Percentiles rank a stretch among this genome's conserved stretches.
These are phyloP conservation scores for Trypanosoma congolense DNA, from an alignment of 208 protist genomes.

Conservation along the genomic window DNA sequence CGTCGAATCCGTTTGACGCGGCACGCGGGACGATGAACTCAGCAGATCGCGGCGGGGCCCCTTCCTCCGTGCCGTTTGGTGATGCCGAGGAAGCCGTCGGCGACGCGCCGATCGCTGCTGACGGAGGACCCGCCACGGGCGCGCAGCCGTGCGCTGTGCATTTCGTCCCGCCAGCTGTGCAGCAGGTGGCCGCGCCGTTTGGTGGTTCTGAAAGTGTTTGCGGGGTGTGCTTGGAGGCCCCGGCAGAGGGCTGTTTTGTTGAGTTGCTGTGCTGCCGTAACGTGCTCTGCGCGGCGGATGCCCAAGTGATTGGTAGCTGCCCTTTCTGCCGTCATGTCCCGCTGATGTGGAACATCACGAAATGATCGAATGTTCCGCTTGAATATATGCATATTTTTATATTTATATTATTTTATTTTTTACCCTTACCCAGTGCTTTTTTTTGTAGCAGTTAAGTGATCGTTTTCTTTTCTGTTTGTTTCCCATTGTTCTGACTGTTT, in stretches of 20 bases:
- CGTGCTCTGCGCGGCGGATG: constrained; percentile 73
- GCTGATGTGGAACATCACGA: constrained; percentile 70
- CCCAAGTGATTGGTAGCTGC: constrained; percentile 68
- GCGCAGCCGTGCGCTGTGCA: background rate
- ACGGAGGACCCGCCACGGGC: no score
- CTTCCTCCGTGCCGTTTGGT: no score
- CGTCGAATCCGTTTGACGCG: no score
- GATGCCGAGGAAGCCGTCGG: no score
- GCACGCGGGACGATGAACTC: no score
- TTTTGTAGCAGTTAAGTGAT: no score
- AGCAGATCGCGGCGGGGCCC: no score
- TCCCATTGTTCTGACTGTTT: no score
- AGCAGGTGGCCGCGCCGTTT: constrained; percentile 10
- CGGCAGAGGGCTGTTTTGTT: constrained; percentile 46
- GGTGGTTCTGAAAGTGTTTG: constrained; percentile 71
- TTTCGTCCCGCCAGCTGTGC: background rate
- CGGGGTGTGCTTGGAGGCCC: constrained; percentile 78
- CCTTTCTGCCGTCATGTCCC: constrained; percentile 82
- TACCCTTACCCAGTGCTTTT: no score
- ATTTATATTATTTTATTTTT: constrained; percentile 1
- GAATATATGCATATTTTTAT: background rate
- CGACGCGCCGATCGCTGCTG: no score
- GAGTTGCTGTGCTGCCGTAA: constrained; percentile 84
- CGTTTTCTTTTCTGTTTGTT: no score
- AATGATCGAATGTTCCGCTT: constrained; percentile 5